phyloP scores from a whole-genome alignment of 2,329 filamentous ascomycete genomes.

The Verticillium dahliae region DNA sequence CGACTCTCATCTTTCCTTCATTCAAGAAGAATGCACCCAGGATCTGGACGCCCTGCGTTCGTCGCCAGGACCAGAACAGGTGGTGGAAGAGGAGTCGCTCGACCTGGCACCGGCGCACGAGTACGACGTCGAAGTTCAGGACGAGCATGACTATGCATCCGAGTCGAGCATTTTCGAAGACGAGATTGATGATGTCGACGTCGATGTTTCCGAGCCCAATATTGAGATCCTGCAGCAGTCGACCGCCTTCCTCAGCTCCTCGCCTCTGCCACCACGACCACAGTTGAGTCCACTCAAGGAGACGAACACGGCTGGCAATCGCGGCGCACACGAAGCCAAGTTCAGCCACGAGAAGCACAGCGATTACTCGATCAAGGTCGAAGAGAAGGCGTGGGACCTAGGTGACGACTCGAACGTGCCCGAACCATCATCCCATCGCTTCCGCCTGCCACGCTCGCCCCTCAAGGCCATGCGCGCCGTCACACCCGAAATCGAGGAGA shows the following conservation, averaged over 20 bases:
- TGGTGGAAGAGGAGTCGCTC: conserved; percentile 22
- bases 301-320: conserved; percentile 30
- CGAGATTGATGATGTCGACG: conserved; percentile 34
- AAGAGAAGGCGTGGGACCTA: conserved; percentile 41
- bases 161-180: conserved; percentile 35
- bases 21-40: conserved; percentile 16
- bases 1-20: conserved; percentile 28
- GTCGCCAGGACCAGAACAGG: conserved; percentile 12
- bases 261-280: conserved; percentile 39
- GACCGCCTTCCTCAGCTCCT: conserved; percentile 32
- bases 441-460: conserved; percentile 20
- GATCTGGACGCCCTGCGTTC: conserved; percentile 6
- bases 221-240: conserved; percentile 39
- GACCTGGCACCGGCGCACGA: conserved; percentile 31
- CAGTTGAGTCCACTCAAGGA: conserved; percentile 46
- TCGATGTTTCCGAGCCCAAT: conserved; percentile 34
- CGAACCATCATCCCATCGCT: conserved; percentile 25
- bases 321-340: conserved; percentile 19
- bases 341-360: conserved; percentile 22
- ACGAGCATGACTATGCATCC: conserved; percentile 23
- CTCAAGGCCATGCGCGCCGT: conserved; percentile 16
- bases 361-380: conserved; percentile 37
- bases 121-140: conserved; percentile 17
- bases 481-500: conserved; percentile 6
- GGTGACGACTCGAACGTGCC: conserved; percentile 19